A percentile compares a stretch with the other conserved stretches of the same genome.
These are phyloP conservation scores for Fistulinella staudtii DNA, from an alignment of 1,284 basidiomycete genomes.

Conservation along the genomic window DNA sequence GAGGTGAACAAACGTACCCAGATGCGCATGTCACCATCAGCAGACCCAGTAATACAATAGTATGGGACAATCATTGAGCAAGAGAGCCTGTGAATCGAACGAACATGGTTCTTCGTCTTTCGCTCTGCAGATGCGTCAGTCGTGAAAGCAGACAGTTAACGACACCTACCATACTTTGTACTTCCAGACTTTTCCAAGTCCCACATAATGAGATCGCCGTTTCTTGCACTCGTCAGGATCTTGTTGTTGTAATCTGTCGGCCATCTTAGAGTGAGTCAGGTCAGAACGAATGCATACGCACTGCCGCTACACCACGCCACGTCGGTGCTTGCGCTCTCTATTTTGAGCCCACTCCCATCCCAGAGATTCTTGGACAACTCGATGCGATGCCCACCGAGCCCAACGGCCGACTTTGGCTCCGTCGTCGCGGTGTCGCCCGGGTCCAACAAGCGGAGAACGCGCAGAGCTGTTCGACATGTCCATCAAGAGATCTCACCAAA, in stretches of 20 bases:
- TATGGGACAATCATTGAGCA: slow-evolving; percentile 59
- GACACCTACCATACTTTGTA: slow-evolving; percentile 64
- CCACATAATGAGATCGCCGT: slow-evolving; percentile 84
- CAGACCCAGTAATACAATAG: slow-evolving; percentile 78
- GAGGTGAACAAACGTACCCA: slow-evolving; percentile 54
- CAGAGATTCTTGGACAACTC: slow-evolving; percentile 70
- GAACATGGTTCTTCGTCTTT: slow-evolving; percentile 67
- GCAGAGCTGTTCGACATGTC: slow-evolving; percentile 47
- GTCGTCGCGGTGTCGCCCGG: slow-evolving; percentile 36
- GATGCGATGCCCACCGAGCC: slow-evolving; percentile 57
- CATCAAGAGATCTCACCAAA: slow-evolving; percentile 11
- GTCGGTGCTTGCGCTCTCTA: slow-evolving; percentile 73
- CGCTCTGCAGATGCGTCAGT: slow-evolving; percentile 47
- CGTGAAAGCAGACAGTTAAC: slow-evolving; percentile 4
- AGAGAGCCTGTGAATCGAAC: slow-evolving; percentile 72
- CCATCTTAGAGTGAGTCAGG: not conserved
- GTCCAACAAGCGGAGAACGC: slow-evolving; percentile 56
- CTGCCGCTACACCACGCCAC: slow-evolving; percentile 78
- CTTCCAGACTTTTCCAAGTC: slow-evolving; percentile 68
- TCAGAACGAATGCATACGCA: slow-evolving; percentile 38
- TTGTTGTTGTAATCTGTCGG: slow-evolving; percentile 68
- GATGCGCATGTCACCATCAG: slow-evolving; percentile 77
- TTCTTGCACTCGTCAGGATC: slow-evolving; percentile 77
- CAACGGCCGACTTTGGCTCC: slow-evolving; percentile 52
- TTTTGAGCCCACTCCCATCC: slow-evolving; percentile 69